Conservation (phyloP, 2,329 filamentous ascomycete species). For the Alternaria hordeiaustralica region DNA sequence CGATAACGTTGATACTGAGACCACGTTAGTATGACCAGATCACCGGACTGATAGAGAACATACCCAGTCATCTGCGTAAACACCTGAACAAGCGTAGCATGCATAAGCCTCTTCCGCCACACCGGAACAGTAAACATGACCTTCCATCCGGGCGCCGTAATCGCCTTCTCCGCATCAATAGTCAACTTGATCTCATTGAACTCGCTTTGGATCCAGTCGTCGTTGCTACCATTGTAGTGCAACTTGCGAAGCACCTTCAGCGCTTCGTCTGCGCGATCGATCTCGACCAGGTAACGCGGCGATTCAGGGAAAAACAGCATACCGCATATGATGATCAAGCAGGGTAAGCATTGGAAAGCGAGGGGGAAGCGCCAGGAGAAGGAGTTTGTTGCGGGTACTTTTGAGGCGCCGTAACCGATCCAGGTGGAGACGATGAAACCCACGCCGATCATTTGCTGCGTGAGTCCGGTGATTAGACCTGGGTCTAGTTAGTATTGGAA, state of each 20-base stretch:
- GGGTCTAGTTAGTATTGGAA: background rate
- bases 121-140: slow-evolving; percentile 65
- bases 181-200: slow-evolving; percentile 67
- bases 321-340: slow-evolving; percentile 51
- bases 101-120: slow-evolving; percentile 67
- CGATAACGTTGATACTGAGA: slow-evolving; percentile 61
- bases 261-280: slow-evolving; percentile 64
- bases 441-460: slow-evolving; percentile 64
- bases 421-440: slow-evolving; percentile 64
- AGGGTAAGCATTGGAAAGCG: slow-evolving; percentile 56
- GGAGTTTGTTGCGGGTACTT: slow-evolving; percentile 45
- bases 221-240: slow-evolving; percentile 61
- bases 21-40: slow-evolving; percentile 7
- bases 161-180: slow-evolving; percentile 64
- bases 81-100: slow-evolving; percentile 67
- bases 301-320: slow-evolving; percentile 53
- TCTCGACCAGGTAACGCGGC: slow-evolving; percentile 48
- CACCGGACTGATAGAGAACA: background rate
- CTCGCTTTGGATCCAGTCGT: slow-evolving; percentile 65
- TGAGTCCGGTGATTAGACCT: slow-evolving; percentile 61
- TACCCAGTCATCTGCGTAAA: slow-evolving; percentile 70
- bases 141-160: slow-evolving; percentile 61
- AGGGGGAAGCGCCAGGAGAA: slow-evolving; percentile 55
- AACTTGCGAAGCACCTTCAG: slow-evolving; percentile 54
- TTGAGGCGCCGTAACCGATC: slow-evolving; percentile 55